These are phyloP conservation scores for Borovskyia barvae DNA, from an alignment of 208 protist genomes.

Conservation along the genomic window DNA sequence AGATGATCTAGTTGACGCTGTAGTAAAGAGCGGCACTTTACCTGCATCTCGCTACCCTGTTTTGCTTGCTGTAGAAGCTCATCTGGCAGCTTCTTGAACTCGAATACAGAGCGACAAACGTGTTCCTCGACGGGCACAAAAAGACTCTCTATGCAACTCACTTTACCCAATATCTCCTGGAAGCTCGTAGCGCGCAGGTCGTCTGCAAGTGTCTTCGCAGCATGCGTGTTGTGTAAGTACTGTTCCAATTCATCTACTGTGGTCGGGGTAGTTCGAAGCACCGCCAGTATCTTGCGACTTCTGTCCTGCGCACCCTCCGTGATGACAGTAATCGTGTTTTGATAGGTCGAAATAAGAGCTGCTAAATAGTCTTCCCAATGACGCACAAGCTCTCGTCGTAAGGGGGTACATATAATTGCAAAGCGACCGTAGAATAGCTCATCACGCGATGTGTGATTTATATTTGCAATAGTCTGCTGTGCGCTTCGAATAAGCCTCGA, in stretches of 20 bases:
- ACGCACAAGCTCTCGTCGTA: constrained; percentile 48
- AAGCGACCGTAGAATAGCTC: constrained; percentile 77
- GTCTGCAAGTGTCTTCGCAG: constrained; percentile 37
- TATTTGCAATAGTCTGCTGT: constrained; percentile 37
- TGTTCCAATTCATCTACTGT: constrained; percentile 77
- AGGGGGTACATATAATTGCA: constrained; percentile 50
- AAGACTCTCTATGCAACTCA: constrained; percentile 68
- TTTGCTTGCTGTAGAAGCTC: constrained; percentile 26
- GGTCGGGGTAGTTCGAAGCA: constrained; percentile 41
- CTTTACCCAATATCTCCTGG: constrained; percentile 38
- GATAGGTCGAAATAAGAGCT: constrained; percentile 42
- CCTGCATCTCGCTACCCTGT: constrained; percentile 31
- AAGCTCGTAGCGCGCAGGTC: constrained; percentile 45
- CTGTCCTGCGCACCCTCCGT: constrained; percentile 35
- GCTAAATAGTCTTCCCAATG: constrained; percentile 60
- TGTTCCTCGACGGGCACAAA: constrained; percentile 55
- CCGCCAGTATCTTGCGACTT: constrained; percentile 31
- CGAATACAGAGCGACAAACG: constrained; percentile 50
- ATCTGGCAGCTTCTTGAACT: constrained; percentile 66
- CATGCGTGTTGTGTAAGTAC: constrained; percentile 33
- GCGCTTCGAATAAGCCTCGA: constrained; percentile 30
- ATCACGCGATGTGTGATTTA: constrained; percentile 52
- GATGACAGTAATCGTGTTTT: constrained; percentile 33
- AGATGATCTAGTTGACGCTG: constrained; percentile 48
- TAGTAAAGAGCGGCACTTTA: constrained; percentile 50